Evolutionary conservation across 2,329 filamentous ascomycete species (phyloP).

Genomic region (Cylindrodendrum hubeiense): DNA sequence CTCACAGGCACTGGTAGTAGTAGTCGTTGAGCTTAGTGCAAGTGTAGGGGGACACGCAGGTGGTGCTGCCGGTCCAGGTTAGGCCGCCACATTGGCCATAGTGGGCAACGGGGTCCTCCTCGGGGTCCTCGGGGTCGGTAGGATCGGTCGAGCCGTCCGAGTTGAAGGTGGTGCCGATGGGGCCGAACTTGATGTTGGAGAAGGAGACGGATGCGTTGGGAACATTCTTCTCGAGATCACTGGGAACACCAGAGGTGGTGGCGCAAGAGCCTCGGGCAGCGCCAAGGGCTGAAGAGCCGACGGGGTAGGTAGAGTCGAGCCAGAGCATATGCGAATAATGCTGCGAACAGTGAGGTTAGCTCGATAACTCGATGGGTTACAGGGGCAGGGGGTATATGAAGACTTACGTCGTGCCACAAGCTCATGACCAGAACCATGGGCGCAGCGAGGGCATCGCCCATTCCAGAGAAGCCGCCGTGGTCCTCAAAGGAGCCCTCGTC

Average conservation of each 20-base stretch:
- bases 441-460: slow-evolving; percentile 60
- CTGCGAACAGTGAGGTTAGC: slow-evolving; percentile 33
- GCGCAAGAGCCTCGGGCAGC: slow-evolving; percentile 67
- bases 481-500: slow-evolving; percentile 65
- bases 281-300: slow-evolving; percentile 58
- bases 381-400: not conserved
- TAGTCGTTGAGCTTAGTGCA: slow-evolving; percentile 54
- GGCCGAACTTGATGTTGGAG: slow-evolving; percentile 70
- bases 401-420: slow-evolving; percentile 70
- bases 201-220: slow-evolving; percentile 65
- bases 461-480: slow-evolving; percentile 69
- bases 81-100: slow-evolving; percentile 55
- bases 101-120: slow-evolving; percentile 40
- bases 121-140: slow-evolving; percentile 13
- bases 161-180: slow-evolving; percentile 65
- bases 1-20: slow-evolving; percentile 57
- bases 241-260: slow-evolving; percentile 63
- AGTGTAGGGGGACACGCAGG: slow-evolving; percentile 50
- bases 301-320: slow-evolving; percentile 77
- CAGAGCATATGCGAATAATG: slow-evolving; percentile 78
- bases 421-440: slow-evolving; percentile 64
- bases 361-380: not conserved
- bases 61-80: slow-evolving; percentile 51
- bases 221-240: slow-evolving; percentile 58
- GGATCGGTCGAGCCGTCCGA: slow-evolving; percentile 8